Evolutionary conservation across 257 asterid species (phyloP), one percentile per base, ranked within the genome.

Genomic region (Solanum pennellii): DNA sequence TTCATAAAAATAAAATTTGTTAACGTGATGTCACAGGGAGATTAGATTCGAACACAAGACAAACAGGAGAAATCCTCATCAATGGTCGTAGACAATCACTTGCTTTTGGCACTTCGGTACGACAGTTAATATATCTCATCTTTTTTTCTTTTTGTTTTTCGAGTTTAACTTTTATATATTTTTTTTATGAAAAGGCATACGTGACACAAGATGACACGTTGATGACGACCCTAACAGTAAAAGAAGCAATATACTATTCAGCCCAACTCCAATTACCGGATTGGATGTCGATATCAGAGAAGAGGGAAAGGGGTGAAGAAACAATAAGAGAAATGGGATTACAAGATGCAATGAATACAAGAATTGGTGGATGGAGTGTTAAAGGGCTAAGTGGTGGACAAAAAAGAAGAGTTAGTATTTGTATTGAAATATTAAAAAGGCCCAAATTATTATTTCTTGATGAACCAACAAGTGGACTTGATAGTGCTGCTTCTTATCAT

Each of bases 311-410:
- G 69, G 95, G 92, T 4, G 95, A 94, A 31, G 68, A 82, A 1
- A 88, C 91, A 0, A 94, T 93, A 4, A 90, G 74, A 82, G 94
- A 92, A 49, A 93, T 93, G 97, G 97, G 97, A 1, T 82, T 94
- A 73, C 92, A 88, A 75, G 94, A 93, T 44, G 91, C 94, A 7
- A 75, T 90, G 72, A 66, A 93, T 74, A 92, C 97, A 4, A 88
- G 93, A 84, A 92, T 94, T 16, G 96, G 96, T 84, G 95, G 95
- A 49, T 92, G 95, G 96, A 87, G 90, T n/a, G 93, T 92, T 4
- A 93, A 91, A 88, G 97, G 95, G 1, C 87, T 94, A 1, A 94
- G 97, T 65, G 95, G 97, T 1, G 97, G 97, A 4, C 94, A 94
- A 65, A 94, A 92, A 88, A 88, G 94, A 77, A 90, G 97, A 89